Percentiles rank a stretch among this genome's conserved stretches.
These are phyloP conservation scores for Candida mesenterica DNA, from an alignment of 1,139 yeast genomes.

Conservation along the genomic window DNA sequence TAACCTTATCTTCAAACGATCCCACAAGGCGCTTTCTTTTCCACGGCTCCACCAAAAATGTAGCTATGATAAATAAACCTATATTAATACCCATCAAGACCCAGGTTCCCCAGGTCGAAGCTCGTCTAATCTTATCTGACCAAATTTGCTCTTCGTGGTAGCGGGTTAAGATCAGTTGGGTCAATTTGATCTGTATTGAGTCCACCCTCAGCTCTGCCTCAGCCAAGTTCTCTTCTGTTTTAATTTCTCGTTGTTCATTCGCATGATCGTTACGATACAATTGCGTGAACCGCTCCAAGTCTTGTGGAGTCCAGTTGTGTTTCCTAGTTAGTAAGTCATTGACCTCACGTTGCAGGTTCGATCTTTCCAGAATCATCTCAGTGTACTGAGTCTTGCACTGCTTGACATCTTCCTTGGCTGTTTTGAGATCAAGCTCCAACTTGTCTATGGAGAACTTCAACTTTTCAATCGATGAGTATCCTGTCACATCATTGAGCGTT, in stretches of 20 bases:
- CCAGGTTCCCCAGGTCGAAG: conserved; percentile 97
- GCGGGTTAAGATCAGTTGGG: conserved; percentile 77
- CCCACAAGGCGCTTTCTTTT: conserved; percentile 76
- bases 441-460: conserved; percentile 60
- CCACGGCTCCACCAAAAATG: conserved; percentile 92
- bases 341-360: conserved; percentile 77
- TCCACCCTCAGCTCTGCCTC: conserved; percentile 67
- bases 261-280: conserved; percentile 79
- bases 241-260: conserved; percentile 61
- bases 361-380: conserved; percentile 62
- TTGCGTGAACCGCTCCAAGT: conserved; percentile 80
- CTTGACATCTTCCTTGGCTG: conserved; percentile 49
- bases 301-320: conserved; percentile 73
- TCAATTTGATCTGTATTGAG: conserved; percentile 63
- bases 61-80: conserved; percentile 73
- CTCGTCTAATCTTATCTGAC: conserved; percentile 93
- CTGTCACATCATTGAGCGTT: conserved; percentile 86
- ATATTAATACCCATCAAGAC: conserved; percentile 85
- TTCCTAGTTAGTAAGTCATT: conserved; percentile 87
- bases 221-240: conserved; percentile 50
- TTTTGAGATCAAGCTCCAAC: conserved; percentile 48
- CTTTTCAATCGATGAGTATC: conserved; percentile 78
- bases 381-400: conserved; percentile 54
- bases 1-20: conserved; percentile 80
- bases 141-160: conserved; percentile 98